Conservation (phyloP, 2,329 filamentous ascomycete genomes). For the Scleromitrula shiraiana region DNA sequence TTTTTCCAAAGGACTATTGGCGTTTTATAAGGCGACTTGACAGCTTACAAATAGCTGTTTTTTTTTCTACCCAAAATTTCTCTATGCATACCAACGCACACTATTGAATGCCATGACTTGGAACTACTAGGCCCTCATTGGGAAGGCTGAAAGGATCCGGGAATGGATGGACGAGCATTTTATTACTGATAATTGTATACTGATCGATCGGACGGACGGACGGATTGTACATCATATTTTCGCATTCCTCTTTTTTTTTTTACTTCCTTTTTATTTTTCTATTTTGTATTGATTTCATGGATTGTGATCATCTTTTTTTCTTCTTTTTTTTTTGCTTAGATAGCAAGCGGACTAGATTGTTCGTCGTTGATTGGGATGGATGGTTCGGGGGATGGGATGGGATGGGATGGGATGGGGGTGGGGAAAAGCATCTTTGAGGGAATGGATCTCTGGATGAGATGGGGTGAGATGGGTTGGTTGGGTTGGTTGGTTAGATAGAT, state of each 20-base stretch:
- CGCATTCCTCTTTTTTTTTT: neutral
- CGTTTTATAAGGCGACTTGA: neutral
- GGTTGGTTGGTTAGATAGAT: too few relatives aligned
- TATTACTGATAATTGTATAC: conserved; percentile 10
- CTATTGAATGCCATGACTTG: neutral
- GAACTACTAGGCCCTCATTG: neutral
- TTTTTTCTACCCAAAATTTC: neutral
- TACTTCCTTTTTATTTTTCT: neutral
- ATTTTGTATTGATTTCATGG: conserved; percentile 3
- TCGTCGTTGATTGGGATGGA: neutral
- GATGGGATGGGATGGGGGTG: neutral
- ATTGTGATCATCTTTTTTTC: neutral
- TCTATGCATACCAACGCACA: neutral
- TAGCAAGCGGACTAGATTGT: neutral
- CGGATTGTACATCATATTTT: conserved; percentile 10
- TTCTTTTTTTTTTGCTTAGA: neutral
- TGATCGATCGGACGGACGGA: conserved; percentile 5
- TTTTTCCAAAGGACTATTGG: neutral
- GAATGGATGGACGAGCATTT: conserved; percentile 2
- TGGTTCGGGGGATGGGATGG: neutral
- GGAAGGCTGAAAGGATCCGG: neutral
- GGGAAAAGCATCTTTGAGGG: neutral
- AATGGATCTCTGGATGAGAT: too few relatives aligned
- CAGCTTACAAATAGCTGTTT: neutral
- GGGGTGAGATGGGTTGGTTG: too few relatives aligned